Conservation (phyloP, 2,329 filamentous ascomycete species). For the Botrytis aclada region DNA sequence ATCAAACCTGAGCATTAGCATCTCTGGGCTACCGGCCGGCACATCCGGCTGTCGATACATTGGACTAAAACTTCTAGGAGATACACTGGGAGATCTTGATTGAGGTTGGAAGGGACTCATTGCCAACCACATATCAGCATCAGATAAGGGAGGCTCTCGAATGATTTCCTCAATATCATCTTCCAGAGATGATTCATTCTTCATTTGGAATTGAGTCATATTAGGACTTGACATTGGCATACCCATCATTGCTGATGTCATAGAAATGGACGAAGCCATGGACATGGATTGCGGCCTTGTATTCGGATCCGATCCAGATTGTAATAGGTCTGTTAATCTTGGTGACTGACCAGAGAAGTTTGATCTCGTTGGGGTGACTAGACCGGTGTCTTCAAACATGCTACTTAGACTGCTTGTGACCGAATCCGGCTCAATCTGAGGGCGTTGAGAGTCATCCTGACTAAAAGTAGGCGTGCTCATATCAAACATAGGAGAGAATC, state of each 20-base stretch:
- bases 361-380: slow-evolving; percentile 33
- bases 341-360: slow-evolving; percentile 46
- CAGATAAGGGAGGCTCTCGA: slow-evolving; percentile 37
- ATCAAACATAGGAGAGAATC: slow-evolving; percentile 35
- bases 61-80: slow-evolving; percentile 29
- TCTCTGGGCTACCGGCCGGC: slow-evolving; percentile 53
- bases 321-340: slow-evolving; percentile 46
- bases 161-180: slow-evolving; percentile 56
- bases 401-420: slow-evolving; percentile 39
- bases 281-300: slow-evolving; percentile 30
- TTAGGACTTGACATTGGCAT: slow-evolving; percentile 23
- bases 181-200: slow-evolving; percentile 37
- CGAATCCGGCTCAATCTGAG: slow-evolving; percentile 38
- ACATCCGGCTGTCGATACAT: slow-evolving; percentile 49
- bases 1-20: slow-evolving; percentile 61
- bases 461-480: slow-evolving; percentile 35
- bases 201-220: slow-evolving; percentile 30
- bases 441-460: slow-evolving; percentile 28
- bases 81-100: slow-evolving; percentile 26
- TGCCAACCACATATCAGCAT: slow-evolving; percentile 33
- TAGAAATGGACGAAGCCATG: neutral
- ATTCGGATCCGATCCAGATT: slow-evolving; percentile 48
- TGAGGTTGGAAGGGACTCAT: slow-evolving; percentile 28
- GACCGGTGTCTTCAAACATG: slow-evolving; percentile 40
- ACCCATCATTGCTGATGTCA: slow-evolving; percentile 27